Evolutionary conservation across 1,284 basidiomycete species (phyloP).

Genomic region (Microbotryum lychnidis-dioicae): DNA sequence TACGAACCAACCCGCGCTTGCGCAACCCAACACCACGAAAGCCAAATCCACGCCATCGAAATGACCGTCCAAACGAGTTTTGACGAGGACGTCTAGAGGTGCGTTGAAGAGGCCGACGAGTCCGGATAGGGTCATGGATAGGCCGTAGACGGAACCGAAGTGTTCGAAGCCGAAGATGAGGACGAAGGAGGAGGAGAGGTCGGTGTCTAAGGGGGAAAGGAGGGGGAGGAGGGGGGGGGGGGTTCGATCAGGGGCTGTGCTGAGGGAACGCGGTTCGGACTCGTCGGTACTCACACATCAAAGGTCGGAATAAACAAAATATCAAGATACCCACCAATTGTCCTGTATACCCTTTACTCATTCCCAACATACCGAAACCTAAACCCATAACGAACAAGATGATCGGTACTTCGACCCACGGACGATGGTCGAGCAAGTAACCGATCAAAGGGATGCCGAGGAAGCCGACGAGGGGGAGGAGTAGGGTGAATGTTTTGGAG

Average conservation of each 20-base stretch:
- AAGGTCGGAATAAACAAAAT: slow-evolving; percentile 37
- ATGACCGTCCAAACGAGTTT: slow-evolving; percentile 37
- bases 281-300: slow-evolving; percentile 11
- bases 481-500: slow-evolving; percentile 40
- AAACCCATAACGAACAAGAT: slow-evolving; percentile 38
- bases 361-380: slow-evolving; percentile 37
- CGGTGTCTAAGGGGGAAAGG: slow-evolving; percentile 37
- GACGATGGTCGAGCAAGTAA: slow-evolving; percentile 38
- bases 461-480: slow-evolving; percentile 42
- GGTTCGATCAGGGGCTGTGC: no score
- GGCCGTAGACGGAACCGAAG: slow-evolving; percentile 32
- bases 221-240: background rate
- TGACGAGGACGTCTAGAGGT: slow-evolving; percentile 40
- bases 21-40: slow-evolving; percentile 34
- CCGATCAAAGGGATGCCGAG: slow-evolving; percentile 39
- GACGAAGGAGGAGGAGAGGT: slow-evolving; percentile 35
- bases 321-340: slow-evolving; percentile 39
- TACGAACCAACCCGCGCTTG: slow-evolving; percentile 28
- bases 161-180: slow-evolving; percentile 36
- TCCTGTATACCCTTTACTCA: slow-evolving; percentile 30
- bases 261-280: no score
- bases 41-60: slow-evolving; percentile 37
- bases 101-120: slow-evolving; percentile 40
- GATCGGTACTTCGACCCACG: slow-evolving; percentile 36
- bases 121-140: slow-evolving; percentile 41